Conservation (phyloP, 495 filamentous ascomycete genomes). For the Talaromyces adpressus region DNA sequence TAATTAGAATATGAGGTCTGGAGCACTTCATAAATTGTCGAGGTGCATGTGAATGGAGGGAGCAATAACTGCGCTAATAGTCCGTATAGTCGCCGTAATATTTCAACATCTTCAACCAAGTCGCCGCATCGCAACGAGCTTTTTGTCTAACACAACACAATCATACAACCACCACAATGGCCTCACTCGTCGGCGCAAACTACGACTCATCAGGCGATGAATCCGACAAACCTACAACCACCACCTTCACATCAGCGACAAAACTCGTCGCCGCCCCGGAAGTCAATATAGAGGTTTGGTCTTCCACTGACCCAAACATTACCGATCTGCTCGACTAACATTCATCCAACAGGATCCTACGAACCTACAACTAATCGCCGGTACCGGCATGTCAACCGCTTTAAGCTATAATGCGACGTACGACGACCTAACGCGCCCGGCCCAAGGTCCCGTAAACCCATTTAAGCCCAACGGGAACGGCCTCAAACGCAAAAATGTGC, state of each 20-base stretch:
- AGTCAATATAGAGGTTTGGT: slow-evolving; percentile 59
- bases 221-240: slow-evolving; percentile 19
- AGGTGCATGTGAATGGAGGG: background rate
- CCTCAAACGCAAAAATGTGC: slow-evolving; percentile 81
- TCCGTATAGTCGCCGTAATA: slow-evolving; percentile 31
- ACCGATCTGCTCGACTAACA: slow-evolving; percentile 20
- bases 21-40: background rate
- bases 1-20: background rate
- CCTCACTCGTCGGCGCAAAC: slow-evolving; percentile 37
- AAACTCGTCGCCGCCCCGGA: slow-evolving; percentile 48
- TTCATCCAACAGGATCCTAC: slow-evolving; percentile 44
- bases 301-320: slow-evolving; percentile 17
- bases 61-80: background rate
- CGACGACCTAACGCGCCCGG: slow-evolving; percentile 61
- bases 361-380: slow-evolving; percentile 48
- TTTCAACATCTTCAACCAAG: slow-evolving; percentile 15
- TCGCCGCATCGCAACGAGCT: background rate
- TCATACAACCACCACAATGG: slow-evolving; percentile 25
- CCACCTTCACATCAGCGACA: slow-evolving; percentile 27
- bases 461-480: slow-evolving; percentile 56
- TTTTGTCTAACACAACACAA: background rate
- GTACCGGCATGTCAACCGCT: slow-evolving; percentile 40
- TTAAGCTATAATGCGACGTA: slow-evolving; percentile 60
- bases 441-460: slow-evolving; percentile 73
- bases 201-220: slow-evolving; percentile 52